Percentiles rank a stretch among this genome's conserved stretches.
phyloP scores from a whole-genome alignment of 2,329 filamentous ascomycete species.

The Eutypella sp. region DNA sequence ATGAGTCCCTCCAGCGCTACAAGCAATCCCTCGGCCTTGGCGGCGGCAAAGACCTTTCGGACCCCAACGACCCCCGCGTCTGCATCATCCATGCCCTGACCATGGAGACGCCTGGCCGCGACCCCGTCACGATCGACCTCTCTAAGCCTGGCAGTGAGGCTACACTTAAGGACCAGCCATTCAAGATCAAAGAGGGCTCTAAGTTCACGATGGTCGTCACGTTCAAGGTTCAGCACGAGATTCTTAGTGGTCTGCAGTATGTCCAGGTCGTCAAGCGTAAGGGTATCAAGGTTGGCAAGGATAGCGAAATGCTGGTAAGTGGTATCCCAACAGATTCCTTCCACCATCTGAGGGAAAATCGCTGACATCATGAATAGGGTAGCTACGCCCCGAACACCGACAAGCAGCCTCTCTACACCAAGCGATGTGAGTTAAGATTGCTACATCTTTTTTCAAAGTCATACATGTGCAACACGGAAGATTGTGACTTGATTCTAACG shows the following conservation, averaged over 20 bases:
- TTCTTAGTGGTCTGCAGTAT: slow-evolving; percentile 92
- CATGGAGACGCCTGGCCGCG: slow-evolving; percentile 77
- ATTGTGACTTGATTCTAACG: background rate
- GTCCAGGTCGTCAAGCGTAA: slow-evolving; percentile 90
- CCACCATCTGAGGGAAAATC: slow-evolving; percentile 9
- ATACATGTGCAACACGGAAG: too few relatives aligned
- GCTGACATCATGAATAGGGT: slow-evolving; percentile 51
- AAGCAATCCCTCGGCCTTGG: slow-evolving; percentile 91
- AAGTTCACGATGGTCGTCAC: slow-evolving; percentile 91
- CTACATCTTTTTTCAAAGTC: background rate
- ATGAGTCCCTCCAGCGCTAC: slow-evolving; percentile 95
- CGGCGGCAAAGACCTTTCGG: slow-evolving; percentile 65
- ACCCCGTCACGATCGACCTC: slow-evolving; percentile 85
- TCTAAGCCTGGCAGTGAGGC: slow-evolving; percentile 67
- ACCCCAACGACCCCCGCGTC: slow-evolving; percentile 77
- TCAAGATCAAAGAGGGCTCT: slow-evolving; percentile 94
- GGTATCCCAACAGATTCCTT: background rate
- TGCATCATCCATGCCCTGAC: slow-evolving; percentile 91
- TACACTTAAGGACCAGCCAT: slow-evolving; percentile 83
- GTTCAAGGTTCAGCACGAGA: slow-evolving; percentile 96
- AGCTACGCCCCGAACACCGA: slow-evolving; percentile 92
- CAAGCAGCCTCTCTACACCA: slow-evolving; percentile 77
- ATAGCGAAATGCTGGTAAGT: slow-evolving; percentile 95
- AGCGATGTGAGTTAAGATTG: slow-evolving; percentile 70
- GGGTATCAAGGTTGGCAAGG: slow-evolving; percentile 82